phyloP scores from a whole-genome alignment of 2,329 filamentous ascomycete species.

The Teratosphaeria viscida region DNA sequence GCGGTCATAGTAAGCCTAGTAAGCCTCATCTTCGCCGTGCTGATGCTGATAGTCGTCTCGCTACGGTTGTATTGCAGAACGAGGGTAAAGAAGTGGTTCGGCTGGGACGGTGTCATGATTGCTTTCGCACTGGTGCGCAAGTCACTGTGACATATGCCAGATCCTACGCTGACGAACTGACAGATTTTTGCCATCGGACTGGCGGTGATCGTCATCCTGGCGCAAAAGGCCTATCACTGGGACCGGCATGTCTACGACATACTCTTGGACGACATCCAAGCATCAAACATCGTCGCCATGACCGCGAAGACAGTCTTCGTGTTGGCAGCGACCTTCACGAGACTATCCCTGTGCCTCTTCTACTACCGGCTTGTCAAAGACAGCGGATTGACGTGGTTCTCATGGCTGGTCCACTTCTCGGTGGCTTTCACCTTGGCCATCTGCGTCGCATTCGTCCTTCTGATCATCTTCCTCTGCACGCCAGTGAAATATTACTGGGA shows the following conservation, averaged over 20 bases:
- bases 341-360: constrained; percentile 35
- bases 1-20: constrained; percentile 32
- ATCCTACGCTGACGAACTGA: constrained; percentile 3
- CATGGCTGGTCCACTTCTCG: constrained; percentile 29
- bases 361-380: constrained; percentile 37
- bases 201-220: constrained; percentile 31
- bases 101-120: constrained; percentile 34
- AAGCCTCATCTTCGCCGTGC: constrained; percentile 28
- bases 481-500: constrained; percentile 35
- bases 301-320: constrained; percentile 33
- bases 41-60: constrained; percentile 27
- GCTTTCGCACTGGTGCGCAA: constrained; percentile 27
- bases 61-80: constrained; percentile 32
- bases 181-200: constrained; percentile 30
- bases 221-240: constrained; percentile 33
- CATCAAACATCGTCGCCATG: constrained; percentile 30
- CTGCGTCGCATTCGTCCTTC: constrained; percentile 28
- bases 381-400: constrained; percentile 30
- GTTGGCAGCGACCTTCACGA: constrained; percentile 32
- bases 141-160: background rate
- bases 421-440: constrained; percentile 28
- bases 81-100: constrained; percentile 32
- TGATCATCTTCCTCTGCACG: constrained; percentile 32
- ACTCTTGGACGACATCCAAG: constrained; percentile 9
- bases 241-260: constrained; percentile 35